Base-by-base conservation (phyloP, 148 eudicot species). In the Tetragonia tetragonoides region DNA sequence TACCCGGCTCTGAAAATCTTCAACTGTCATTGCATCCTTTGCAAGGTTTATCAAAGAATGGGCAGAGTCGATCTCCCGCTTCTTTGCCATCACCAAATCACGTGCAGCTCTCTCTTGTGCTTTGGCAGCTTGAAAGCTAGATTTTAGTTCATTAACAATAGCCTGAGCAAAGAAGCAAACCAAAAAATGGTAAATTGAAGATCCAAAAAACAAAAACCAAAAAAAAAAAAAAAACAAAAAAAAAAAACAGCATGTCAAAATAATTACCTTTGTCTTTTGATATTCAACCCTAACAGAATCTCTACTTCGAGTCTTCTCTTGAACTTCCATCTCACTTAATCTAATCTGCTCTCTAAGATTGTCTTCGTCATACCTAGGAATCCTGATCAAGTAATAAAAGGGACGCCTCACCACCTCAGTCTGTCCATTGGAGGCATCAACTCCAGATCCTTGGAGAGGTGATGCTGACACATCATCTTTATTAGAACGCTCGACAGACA, bases 341-440 rank as follows among this genome's bases (percentile, higher is more conserved):
- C 76, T 85, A 37, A 90, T 86, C 80, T 86, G 89, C 69, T 95
- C 94, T 75, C 70, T 85, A 42, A 84, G 87, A 38, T 84, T 86
- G 49, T 83, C 90, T 80, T 93, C 95, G 12, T 90, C 91, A 84
- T 82, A 89, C 81, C 87, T 93, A 39, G 97, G 97, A 73, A 90
- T 53, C 82, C 82, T 93, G 68, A 91, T 85, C 82, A 95, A 80
- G 82, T 86, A 95, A 82, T 87, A 76, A 81, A 93, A 91, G 34
- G 97, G 97, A 79, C 82, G 89, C 81, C 78, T 81, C 71, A 78
- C 77, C 66, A 54, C 39, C 78, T 85, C 87, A 78, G 79, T 82
- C 23, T 80, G 83, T 79, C 65, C 91, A 73, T 84, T 77, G 53
- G 39, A 28, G 67, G 81, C 80, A 81, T 81, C 84, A 77, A 80